phyloP scores from a whole-genome alignment of 2,329 filamentous ascomycete species.

The Monosporascus sp. region DNA sequence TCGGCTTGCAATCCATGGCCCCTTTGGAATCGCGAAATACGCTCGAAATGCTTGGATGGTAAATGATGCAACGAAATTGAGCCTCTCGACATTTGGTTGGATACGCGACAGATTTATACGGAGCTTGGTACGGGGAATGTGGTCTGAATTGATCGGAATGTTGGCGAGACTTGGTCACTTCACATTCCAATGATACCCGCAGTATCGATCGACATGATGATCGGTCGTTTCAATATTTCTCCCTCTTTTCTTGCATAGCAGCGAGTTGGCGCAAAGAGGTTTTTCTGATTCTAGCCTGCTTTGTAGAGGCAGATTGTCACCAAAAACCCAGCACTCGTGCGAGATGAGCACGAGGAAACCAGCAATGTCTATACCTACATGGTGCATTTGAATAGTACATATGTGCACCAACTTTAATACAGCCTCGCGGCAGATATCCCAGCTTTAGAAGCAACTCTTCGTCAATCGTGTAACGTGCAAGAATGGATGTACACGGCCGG shows the following conservation, averaged over 20 bases:
- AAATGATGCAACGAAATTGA: neutral
- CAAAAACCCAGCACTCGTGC: too few species aligned
- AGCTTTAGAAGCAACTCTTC: too few species aligned
- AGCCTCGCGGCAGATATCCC: too few species aligned
- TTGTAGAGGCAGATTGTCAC: neutral
- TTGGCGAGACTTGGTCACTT: neutral
- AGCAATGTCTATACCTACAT: too few species aligned
- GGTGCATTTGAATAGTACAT: too few species aligned
- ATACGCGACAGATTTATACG: neutral
- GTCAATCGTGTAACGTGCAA: too few species aligned
- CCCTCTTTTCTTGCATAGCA: neutral
- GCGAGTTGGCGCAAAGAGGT: neutral
- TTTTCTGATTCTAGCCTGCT: neutral
- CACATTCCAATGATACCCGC: neutral
- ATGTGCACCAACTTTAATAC: too few species aligned
- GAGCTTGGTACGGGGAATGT: neutral
- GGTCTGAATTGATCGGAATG: neutral
- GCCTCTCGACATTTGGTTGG: too few species aligned
- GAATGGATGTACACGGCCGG: too few species aligned
- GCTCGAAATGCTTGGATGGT: constrained; percentile 56
- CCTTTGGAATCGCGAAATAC: constrained; percentile 48
- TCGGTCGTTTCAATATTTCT: neutral
- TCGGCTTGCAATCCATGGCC: constrained; percentile 54
- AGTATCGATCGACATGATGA: neutral
- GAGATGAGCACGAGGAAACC: too few species aligned